Evolutionary conservation across 1,284 basidiomycete species (phyloP).

Genomic region (Heterobasidion occidentale): DNA sequence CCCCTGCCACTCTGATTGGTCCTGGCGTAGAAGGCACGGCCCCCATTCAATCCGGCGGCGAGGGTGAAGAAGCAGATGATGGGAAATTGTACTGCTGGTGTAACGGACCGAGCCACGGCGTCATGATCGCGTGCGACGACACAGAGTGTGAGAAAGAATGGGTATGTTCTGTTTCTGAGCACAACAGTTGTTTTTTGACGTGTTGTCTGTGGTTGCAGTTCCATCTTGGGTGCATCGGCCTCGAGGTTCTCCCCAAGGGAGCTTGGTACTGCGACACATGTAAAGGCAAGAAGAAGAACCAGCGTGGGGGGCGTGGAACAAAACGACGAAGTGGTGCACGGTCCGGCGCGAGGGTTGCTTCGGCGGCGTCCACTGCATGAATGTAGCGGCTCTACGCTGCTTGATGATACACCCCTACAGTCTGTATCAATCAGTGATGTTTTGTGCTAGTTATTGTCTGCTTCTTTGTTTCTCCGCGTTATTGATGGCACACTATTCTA

Average conservation of each 20-base stretch:
- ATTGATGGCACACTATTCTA: not conserved
- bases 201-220: slow-evolving; percentile 43
- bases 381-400: no score
- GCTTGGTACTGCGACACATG: slow-evolving; percentile 80
- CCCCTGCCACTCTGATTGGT: slow-evolving; percentile 9
- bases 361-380: slow-evolving; percentile 1
- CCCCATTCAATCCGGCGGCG: slow-evolving; percentile 37
- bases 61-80: slow-evolving; percentile 68
- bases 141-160: slow-evolving; percentile 88
- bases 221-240: slow-evolving; percentile 75
- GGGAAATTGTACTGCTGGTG: slow-evolving; percentile 85
- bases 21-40: slow-evolving; percentile 15
- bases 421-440: not conserved
- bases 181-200: not conserved
- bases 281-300: slow-evolving; percentile 12
- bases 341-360: slow-evolving; percentile 4
- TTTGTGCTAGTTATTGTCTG: not conserved
- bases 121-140: slow-evolving; percentile 98
- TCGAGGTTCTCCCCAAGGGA: slow-evolving; percentile 67
- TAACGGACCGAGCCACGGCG: slow-evolving; percentile 80
- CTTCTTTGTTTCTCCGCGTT: not conserved
- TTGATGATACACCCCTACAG: no score
- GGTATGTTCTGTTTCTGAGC: slow-evolving; percentile 49
- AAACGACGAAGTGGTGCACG: slow-evolving; percentile 6
- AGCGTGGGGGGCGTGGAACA: slow-evolving; percentile 5